Evolutionary conservation across 306 rosid genomes (phyloP).

Genomic region (Cucurbita maxima): DNA sequence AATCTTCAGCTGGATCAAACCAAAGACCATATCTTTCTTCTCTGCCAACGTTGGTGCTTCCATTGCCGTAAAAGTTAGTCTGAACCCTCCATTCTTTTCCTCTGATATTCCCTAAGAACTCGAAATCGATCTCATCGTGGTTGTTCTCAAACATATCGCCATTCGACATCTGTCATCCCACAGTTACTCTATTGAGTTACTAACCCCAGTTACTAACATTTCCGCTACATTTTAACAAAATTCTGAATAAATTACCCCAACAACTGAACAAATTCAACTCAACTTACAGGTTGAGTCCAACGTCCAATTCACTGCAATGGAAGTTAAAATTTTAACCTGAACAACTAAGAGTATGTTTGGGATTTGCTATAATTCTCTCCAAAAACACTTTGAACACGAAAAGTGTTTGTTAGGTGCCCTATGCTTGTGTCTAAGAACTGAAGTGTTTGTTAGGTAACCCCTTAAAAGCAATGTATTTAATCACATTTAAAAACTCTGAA

Average conservation of each 20-base stretch:
- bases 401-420: neutral
- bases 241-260: neutral
- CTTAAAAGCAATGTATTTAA: neutral
- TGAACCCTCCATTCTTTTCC: conserved; percentile 94
- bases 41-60: conserved; percentile 79
- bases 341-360: neutral
- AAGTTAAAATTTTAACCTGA: neutral
- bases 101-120: conserved; percentile 84
- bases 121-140: conserved; percentile 65
- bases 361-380: no score
- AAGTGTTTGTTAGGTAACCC: neutral
- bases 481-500: neutral
- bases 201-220: neutral
- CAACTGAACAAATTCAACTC: neutral
- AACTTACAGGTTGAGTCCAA: neutral
- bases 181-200: neutral
- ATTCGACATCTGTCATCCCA: conserved; percentile 52
- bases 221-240: neutral
- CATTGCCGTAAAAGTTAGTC: conserved; percentile 94
- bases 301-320: neutral
- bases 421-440: neutral
- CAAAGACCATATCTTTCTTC: conserved; percentile 80
- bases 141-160: conserved; percentile 45
- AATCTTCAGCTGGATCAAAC: conserved; percentile 92
- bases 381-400: no score